Conservation (phyloP, 2,329 filamentous ascomycete species). For the Fusarium praegraminearum region DNA sequence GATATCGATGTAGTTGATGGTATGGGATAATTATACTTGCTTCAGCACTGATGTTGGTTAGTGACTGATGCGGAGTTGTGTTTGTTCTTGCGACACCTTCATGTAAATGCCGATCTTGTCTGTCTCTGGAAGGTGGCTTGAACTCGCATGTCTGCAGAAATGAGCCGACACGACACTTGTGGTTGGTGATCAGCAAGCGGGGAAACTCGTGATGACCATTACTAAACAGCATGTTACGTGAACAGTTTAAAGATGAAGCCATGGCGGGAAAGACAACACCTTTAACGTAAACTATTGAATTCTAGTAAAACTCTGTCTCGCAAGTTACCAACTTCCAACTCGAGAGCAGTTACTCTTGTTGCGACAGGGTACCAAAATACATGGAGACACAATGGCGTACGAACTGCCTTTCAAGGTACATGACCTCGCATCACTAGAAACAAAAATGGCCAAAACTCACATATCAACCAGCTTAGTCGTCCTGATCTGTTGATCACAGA, state of each 20-base stretch:
- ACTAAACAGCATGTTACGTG: slow-evolving; percentile 15
- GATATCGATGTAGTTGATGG: background rate
- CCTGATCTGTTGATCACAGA: slow-evolving; percentile 3
- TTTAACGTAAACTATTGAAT: background rate
- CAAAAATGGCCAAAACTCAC: rapidly evolving
- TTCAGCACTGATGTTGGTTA: background rate
- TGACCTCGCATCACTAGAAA: rapidly evolving
- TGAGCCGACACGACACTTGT: slow-evolving; percentile 7
- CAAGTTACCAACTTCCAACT: no score
- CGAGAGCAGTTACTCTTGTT: no score
- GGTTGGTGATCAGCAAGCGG: slow-evolving; percentile 8
- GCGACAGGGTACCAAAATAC: rapidly evolving
- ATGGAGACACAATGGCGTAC: background rate
- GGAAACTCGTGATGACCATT: background rate
- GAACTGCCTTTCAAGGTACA: slow-evolving; percentile 2
- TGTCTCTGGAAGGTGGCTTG: background rate
- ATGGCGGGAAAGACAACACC: background rate
- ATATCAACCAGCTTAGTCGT: background rate
- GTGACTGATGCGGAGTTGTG: background rate
- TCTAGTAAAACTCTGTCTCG: no score
- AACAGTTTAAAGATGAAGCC: background rate
- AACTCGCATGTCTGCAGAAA: background rate
- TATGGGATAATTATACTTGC: background rate
- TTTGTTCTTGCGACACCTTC: background rate
- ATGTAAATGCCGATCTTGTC: slow-evolving; percentile 2